Conservation (phyloP, 129 eudicot genomes). For the Chrysanthemum makinoi region DNA sequence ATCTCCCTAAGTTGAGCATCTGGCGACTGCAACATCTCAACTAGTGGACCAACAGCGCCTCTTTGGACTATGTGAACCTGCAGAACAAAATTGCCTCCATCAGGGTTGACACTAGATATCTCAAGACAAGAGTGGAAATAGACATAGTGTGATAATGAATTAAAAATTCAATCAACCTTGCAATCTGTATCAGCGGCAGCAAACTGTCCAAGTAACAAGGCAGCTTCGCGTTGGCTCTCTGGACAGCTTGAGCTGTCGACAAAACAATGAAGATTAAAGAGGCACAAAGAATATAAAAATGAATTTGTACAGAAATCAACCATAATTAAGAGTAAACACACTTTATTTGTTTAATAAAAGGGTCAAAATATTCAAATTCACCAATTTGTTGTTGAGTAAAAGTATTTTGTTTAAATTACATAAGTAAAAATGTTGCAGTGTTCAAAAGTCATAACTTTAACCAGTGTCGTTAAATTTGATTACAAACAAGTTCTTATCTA, state of each 20-base stretch:
- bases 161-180: slow-evolving; percentile 41
- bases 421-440: not conserved
- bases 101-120: slow-evolving; percentile 8
- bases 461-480: not conserved
- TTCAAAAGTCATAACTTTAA: not conserved
- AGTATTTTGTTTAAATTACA: not conserved
- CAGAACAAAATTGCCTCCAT: not conserved
- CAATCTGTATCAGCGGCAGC: slow-evolving; percentile 74
- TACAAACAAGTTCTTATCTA: not conserved
- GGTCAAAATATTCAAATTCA: slow-evolving; percentile 4
- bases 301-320: slow-evolving; percentile 2
- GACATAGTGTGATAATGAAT: not conserved
- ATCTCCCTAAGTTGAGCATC: slow-evolving; percentile 62
- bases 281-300: not conserved
- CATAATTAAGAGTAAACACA: not conserved
- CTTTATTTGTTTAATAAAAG: not conserved
- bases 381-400: not conserved
- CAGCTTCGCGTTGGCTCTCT: slow-evolving; percentile 73
- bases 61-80: slow-evolving; percentile 67
- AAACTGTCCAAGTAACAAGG: slow-evolving; percentile 66
- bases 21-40: slow-evolving; percentile 60
- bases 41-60: slow-evolving; percentile 60
- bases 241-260: slow-evolving; percentile 51
- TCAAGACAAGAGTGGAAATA: not conserved
- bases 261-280: not conserved